Evolutionary conservation across 306 rosid species (phyloP), one percentile per base, ranked within the genome.

Genomic region (Lotus japonicus): DNA sequence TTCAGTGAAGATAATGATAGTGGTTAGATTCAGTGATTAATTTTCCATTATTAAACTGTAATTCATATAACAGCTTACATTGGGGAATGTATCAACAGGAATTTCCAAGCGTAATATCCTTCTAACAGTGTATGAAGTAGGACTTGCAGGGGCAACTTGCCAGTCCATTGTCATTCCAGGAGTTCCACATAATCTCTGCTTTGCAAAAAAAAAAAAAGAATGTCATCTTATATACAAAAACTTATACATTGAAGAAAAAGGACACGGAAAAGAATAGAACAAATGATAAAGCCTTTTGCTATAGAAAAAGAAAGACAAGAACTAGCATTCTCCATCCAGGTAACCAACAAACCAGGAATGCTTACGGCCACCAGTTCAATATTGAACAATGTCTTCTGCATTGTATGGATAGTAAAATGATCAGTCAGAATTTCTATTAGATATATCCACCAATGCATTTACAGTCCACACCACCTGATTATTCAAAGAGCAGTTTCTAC

Each of bases 101-200:
- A 91, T 91, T 76, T 91, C 97, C 88, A 91, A 77, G 53, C 96
- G 97, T 73, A 91, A 80, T 77, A 91, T 91, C 81, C 92, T 86
- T 81, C 88, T 91, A 36, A 91, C 91, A 6, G 91, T 91, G 79
- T 35, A 89, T 6, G 96, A 88, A 75, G 89, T 91, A 73, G 97
- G 97, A 76, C 97, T 91, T 12, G 97, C 97, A 9, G 97, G 95
- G 4, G 92, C 89, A 12, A 90, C 88, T 84, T 91, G 97, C 97
- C 97, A 91, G 83, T 91, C 97, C 97, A 91, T 91, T 41, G 97
- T 80, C 92, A 88, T 82, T 36, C 97, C 97, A 51, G 88, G 89
- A 4, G 88, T 78, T 80, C 92, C 89, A 57, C 90, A 74, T 76
- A 88, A 64, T 80, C 97, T 86, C 96, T 91, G 86, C 58, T 56